phyloP scores from a whole-genome alignment of 2,329 filamentous ascomycete genomes.

The Rhinocladiella mackenziei region DNA sequence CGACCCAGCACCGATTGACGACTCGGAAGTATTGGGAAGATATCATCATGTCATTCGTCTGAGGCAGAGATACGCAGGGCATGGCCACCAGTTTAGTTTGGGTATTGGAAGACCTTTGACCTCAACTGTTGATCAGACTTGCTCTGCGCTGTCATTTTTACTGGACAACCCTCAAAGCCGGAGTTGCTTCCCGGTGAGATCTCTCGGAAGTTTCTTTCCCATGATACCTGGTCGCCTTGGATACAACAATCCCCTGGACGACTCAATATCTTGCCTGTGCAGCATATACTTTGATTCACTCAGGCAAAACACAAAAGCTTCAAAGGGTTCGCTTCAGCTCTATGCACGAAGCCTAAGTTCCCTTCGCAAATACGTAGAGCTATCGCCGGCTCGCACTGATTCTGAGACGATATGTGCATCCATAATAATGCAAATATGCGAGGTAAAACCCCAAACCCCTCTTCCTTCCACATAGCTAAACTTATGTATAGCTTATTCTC shows the following conservation, averaged over 20 bases:
- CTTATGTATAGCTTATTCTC: slow-evolving; percentile 12
- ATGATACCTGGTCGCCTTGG: slow-evolving; percentile 6
- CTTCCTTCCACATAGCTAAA: not conserved
- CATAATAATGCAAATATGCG: slow-evolving; percentile 21
- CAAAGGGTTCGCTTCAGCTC: slow-evolving; percentile 1
- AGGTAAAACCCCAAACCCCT: slow-evolving; percentile 4
- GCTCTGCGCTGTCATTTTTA: slow-evolving; percentile 3
- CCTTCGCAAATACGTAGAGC: slow-evolving; percentile 3
- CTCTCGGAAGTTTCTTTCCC: slow-evolving; percentile 7
- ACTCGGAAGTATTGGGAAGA: too few species aligned
- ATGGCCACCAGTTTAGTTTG: too few species aligned
- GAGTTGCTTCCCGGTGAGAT: slow-evolving; percentile 5
- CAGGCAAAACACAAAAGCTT: not conserved
- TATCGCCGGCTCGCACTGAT: slow-evolving; percentile 2
- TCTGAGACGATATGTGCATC: slow-evolving; percentile 22
- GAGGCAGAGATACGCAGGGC: too few species aligned
- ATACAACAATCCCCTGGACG: slow-evolving; percentile 3
- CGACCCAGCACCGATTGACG: too few species aligned
- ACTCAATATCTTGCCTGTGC: slow-evolving; percentile 10
- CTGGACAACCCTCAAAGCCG: slow-evolving; percentile 3
- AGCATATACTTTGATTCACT: slow-evolving; percentile 5
- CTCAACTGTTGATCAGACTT: slow-evolving; percentile 1
- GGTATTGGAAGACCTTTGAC: too few species aligned
- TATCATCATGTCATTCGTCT: not conserved
- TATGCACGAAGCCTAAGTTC: slow-evolving; percentile 6